Evolutionary conservation across 1,139 yeast species (phyloP).

Genomic region (Suhomyces taliae): DNA sequence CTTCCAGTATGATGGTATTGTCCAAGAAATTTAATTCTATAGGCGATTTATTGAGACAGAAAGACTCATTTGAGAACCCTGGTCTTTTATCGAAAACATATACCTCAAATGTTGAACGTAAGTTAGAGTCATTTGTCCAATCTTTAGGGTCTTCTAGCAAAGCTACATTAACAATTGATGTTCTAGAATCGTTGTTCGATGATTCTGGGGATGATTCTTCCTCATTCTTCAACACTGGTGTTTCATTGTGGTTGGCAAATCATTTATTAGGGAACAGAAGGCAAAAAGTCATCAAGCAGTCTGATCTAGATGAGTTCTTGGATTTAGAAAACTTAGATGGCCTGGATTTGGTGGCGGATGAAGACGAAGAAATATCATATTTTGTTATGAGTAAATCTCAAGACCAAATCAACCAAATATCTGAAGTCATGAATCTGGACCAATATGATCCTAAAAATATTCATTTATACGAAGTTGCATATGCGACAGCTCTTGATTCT

Average conservation of each 20-base stretch:
- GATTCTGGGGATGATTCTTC: not conserved
- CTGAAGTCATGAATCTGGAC: constrained; percentile 8
- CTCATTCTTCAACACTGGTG: constrained; percentile 7
- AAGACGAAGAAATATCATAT: constrained; percentile 20
- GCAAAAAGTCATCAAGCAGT: not conserved
- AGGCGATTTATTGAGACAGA: not conserved
- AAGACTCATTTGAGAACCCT: not conserved
- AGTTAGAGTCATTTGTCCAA: constrained; percentile 7
- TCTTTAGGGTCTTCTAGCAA: constrained; percentile 5
- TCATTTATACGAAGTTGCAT: constrained; percentile 23
- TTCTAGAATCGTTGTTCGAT: constrained; percentile 11
- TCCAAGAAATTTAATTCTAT: constrained; percentile 15
- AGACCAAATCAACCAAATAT: constrained; percentile 22
- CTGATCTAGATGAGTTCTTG: constrained; percentile 24
- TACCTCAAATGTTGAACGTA: constrained; percentile 10
- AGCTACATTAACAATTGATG: not conserved
- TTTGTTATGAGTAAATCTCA: constrained; percentile 28
- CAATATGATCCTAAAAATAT: not conserved
- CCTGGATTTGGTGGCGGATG: constrained; percentile 8
- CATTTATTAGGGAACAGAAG: constrained; percentile 9
- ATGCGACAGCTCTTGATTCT: constrained; percentile 33
- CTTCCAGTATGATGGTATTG: constrained; percentile 21
- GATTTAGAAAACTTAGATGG: constrained; percentile 15
- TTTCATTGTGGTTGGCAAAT: constrained; percentile 35
- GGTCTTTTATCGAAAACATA: constrained; percentile 9